Evolutionary conservation across 305 asterid species (phyloP).

Genomic region (Rubia occidens): DNA sequence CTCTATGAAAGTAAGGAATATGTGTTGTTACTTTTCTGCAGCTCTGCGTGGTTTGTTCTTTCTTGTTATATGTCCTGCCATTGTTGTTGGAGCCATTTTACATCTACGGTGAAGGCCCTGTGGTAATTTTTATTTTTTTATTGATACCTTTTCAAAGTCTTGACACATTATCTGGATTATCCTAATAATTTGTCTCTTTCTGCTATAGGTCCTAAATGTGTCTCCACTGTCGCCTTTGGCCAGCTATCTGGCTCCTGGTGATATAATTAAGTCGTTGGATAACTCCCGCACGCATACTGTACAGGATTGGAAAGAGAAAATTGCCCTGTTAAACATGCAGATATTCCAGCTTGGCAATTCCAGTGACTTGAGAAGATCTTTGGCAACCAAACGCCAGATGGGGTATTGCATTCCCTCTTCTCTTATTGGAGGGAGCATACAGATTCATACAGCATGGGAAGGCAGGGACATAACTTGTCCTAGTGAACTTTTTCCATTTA

Average conservation of each 20-base stretch:
- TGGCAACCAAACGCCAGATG: conserved; percentile 22
- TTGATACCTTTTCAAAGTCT: background rate
- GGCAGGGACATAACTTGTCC: conserved; percentile 48
- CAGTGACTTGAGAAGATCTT: conserved; percentile 21
- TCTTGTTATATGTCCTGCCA: conserved; percentile 54
- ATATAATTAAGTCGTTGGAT: conserved; percentile 51
- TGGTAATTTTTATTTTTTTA: conserved; percentile 32
- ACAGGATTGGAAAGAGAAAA: conserved; percentile 54
- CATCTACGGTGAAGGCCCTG: conserved; percentile 54
- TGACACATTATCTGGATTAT: conserved; percentile 9
- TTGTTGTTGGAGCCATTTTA: conserved; percentile 54
- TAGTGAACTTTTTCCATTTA: conserved; percentile 50
- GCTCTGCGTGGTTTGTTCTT: conserved; percentile 59
- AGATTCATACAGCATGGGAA: conserved; percentile 26
- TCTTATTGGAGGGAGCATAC: conserved; percentile 37
- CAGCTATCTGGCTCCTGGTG: conserved; percentile 52
- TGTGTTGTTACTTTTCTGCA: conserved; percentile 32
- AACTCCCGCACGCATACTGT: conserved; percentile 37
- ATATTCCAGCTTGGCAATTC: conserved; percentile 21
- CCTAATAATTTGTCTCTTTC: conserved; percentile 17
- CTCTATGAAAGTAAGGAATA: conserved; percentile 9
- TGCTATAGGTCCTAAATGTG: conserved; percentile 61
- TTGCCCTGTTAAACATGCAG: conserved; percentile 34
- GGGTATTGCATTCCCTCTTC: conserved; percentile 70
- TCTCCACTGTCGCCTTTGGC: conserved; percentile 51